These are phyloP conservation scores for Carex myosuroides DNA, from an alignment of 176 grass and related monocot species.

Conservation along the genomic window DNA sequence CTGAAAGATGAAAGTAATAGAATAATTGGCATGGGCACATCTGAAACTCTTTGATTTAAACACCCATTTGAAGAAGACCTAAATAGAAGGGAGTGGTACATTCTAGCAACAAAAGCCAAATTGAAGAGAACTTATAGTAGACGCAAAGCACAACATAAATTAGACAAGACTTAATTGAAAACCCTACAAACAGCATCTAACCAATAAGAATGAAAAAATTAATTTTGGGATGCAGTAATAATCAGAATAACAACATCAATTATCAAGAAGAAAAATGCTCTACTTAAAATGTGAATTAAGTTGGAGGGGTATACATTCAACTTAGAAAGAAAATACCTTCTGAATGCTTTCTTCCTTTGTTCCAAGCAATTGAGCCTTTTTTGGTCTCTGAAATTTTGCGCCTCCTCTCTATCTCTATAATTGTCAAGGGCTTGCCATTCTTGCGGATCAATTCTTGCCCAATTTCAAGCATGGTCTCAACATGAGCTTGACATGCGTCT, in stretches of 20 bases:
- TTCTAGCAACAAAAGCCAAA: not conserved
- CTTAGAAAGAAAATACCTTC: constrained; percentile 18
- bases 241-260: not conserved
- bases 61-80: not conserved
- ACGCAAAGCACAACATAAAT: not conserved
- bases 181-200: not conserved
- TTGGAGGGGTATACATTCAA: not conserved
- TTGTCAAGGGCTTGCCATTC: not conserved
- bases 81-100: not conserved
- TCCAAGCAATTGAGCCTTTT: constrained; percentile 69
- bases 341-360: constrained; percentile 10
- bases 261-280: not conserved
- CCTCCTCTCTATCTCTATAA: constrained; percentile 72
- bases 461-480: not conserved
- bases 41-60: not conserved
- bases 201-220: not conserved
- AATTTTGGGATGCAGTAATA: not conserved
- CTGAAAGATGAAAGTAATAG: constrained; percentile 28
- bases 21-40: not conserved
- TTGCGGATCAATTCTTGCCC: not conserved
- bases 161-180: constrained; percentile 4
- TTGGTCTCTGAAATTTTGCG: constrained; percentile 72
- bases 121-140: not conserved
- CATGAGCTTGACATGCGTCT: not conserved
- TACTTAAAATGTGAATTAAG: not conserved